Base-by-base conservation (phyloP, 169 alveolate genomes). In the Babesia bigemina region DNA sequence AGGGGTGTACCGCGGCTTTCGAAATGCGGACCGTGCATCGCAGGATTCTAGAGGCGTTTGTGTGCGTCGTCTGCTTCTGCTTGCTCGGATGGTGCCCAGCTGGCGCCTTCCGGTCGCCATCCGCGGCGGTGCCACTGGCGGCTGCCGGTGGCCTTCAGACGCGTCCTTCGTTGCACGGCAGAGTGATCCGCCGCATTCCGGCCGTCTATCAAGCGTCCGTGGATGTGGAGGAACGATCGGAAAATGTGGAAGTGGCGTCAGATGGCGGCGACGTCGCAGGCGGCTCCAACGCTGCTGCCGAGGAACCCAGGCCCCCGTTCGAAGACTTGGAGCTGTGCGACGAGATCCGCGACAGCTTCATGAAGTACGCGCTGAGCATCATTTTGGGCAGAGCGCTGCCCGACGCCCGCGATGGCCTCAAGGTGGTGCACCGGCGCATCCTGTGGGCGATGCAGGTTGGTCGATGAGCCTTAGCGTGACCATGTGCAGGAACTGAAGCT, bases 371-470 rank as follows among this genome's bases (percentile, higher is more conserved):
- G 49, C 63, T 88, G 70, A 82, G 91, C 74, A 88, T 91, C 49
- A 92, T 92, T 50, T 79, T 91, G 28, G 91, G 93, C 19, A 66
- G 96, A 45, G 94, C 95, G 8, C 83, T 92, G 21, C 94, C 95
- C 24, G 96, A 92, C 53, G 90, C 88, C 33, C 70, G 96, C 2
- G 96, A 92, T 69, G 96, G 96, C 6, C 88, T 92, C 53, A 92
- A 92, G 63, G 92, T 91, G 13, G 96, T 92, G 9, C 96, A 92
- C 44, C 63, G 96, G 22, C 70, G 96, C 24, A 92, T 92, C 16
- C 63, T 92, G 21, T 92, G 92, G 92, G 94, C 95, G 28, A 92
- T 92, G 96, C 85, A 87, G 66, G 70, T 61, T 6, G 56, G 70
- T 61, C 24, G 29, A 7, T 47, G 2, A 8, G 7, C 13, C 9